These are phyloP conservation scores for Aleurites moluccanus DNA, from an alignment of 441 rosid genomes.

Conservation along the genomic window DNA sequence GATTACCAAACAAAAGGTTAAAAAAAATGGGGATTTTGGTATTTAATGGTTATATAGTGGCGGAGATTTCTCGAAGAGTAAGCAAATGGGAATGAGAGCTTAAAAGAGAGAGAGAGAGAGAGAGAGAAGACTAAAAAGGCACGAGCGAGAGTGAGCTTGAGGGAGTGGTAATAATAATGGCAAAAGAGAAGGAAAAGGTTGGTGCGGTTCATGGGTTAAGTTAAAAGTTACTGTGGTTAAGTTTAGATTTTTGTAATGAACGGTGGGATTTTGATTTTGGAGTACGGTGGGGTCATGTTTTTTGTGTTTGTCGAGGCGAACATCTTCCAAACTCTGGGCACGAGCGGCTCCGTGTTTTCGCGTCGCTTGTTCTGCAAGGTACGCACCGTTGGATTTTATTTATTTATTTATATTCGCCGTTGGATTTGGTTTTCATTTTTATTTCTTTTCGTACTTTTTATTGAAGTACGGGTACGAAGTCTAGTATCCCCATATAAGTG, in stretches of 20 bases:
- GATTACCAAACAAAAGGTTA: not conserved
- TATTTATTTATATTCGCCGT: constrained; percentile 17
- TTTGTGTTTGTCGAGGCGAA: constrained; percentile 33
- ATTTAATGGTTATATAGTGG: not conserved
- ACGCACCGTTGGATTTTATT: constrained; percentile 39
- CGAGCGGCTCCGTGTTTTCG: constrained; percentile 70
- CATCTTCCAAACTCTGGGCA: constrained; percentile 67
- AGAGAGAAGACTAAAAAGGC: not conserved
- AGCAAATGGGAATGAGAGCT: not conserved
- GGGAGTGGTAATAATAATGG: constrained; percentile 5
- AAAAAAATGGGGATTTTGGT: not conserved
- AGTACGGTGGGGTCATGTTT: constrained; percentile 18
- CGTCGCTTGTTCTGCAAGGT: constrained; percentile 32
- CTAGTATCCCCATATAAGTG: constrained; percentile 15
- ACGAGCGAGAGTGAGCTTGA: constrained; percentile 1
- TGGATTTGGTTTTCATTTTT: constrained; percentile 11
- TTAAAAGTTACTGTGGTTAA: constrained; percentile 33
- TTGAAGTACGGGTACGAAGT: constrained; percentile 20
- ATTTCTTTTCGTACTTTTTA: not conserved
- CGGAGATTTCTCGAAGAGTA: constrained; percentile 18
- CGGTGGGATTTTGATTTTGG: constrained; percentile 27
- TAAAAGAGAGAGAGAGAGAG: not conserved
- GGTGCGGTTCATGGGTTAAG: not conserved
- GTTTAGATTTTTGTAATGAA: constrained; percentile 23
- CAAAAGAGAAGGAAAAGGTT: not conserved